phyloP scores from a whole-genome alignment of 2,329 filamentous ascomycete species.

The Penicillium sp. region DNA sequence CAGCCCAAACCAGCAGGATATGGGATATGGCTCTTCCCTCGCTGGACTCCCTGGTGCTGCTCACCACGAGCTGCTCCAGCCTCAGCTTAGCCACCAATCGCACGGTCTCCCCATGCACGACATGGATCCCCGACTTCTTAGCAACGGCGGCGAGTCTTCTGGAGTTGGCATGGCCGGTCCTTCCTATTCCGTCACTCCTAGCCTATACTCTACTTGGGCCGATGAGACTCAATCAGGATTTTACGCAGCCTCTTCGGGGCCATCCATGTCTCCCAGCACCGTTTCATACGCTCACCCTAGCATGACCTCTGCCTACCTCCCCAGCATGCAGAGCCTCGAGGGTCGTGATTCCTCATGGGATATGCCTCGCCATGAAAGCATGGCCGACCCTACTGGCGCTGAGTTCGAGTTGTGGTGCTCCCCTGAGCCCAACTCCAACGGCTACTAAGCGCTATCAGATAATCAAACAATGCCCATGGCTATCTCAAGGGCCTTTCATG shows the following conservation, averaged over 20 bases:
- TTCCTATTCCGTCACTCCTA: background rate
- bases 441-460: constrained; percentile 3
- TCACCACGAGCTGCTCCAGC: constrained; percentile 46
- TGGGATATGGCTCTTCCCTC: constrained; percentile 38
- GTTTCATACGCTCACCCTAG: constrained; percentile 7
- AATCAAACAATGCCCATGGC: background rate
- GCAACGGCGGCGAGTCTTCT: constrained; percentile 27
- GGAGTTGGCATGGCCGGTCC: constrained; percentile 11
- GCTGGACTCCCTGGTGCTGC: constrained; percentile 45
- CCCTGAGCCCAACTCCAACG: background rate
- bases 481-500: background rate
- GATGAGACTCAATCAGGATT: background rate
- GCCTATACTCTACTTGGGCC: constrained; percentile 13
- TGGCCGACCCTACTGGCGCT: background rate
- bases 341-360: constrained; percentile 15
- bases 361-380: constrained; percentile 3
- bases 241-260: background rate
- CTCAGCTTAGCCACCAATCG: constrained; percentile 28
- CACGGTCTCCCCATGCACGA: constrained; percentile 32
- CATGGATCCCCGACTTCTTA: constrained; percentile 46
- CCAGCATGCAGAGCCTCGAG: constrained; percentile 12
- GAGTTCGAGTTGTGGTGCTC: constrained; percentile 15
- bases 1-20: constrained; percentile 32
- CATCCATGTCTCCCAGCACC: constrained; percentile 10
- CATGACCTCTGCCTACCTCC: constrained; percentile 1